Base-by-base conservation (phyloP, 2,329 filamentous ascomycete species). In the Xylaria polymorpha region DNA sequence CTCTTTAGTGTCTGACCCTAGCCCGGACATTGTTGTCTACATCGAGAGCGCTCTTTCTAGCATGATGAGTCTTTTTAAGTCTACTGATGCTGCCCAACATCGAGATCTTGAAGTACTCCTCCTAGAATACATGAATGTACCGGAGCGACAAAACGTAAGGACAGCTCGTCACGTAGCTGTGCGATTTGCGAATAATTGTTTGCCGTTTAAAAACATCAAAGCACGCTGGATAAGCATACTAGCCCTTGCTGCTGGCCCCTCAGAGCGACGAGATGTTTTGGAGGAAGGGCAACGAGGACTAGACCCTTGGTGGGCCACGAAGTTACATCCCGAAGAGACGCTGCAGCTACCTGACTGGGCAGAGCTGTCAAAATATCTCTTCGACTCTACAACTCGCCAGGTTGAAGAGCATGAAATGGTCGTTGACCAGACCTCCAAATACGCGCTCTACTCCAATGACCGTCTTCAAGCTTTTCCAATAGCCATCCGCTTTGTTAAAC, bases 281-380 rank as follows among this genome's bases (percentile, higher is more conserved):
- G 96, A 99, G 77, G 95, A 98, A 81, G 96, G 94, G 1, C 90
- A 89, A 70, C 94, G 94, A 79, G 96, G 96, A 0, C 85, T 98
- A 4, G 94, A 97, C 75, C 88, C 88, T 14, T 87, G 85, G 85
- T 86, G 78, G 78, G 76, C 77, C 14, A 77, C 73, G 18, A 78
- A 79, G 67, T 39, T 79, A 35, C 75, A 75, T 18, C 75, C 77
- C 1, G 77, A 79, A 43, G 80, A 80, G 48, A 77, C 81, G 3
- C 77, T 67, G 61, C 70, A 69, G 51, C 78, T 86, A 18, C 88
- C 85, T 1, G 81, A 85, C 69, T 90, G 85, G 88, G 81, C 77
- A 58, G 81, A 83, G 67, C 83, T 86, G 81, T 82, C 83, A 9
- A 77, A 77, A 20, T 79, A 80, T 10, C 86, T 88, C 73, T 90